Percentiles rank a stretch among this genome's conserved stretches.
Evolutionary conservation across 106 monocot species (phyloP).

Genomic region (Amphibolis antarctica): DNA sequence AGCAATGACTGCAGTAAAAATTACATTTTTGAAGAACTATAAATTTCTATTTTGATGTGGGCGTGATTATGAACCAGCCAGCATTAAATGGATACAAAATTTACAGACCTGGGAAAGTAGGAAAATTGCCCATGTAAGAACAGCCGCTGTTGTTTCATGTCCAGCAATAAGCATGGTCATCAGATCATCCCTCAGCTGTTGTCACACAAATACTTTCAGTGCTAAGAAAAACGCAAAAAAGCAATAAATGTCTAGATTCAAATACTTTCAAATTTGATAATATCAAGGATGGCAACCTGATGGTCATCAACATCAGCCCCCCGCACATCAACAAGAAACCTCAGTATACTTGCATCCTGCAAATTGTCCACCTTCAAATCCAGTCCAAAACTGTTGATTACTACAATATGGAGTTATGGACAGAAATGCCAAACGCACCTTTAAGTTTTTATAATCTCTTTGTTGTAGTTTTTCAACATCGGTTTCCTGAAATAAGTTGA

Average conservation of each 20-base stretch:
- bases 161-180: constrained; percentile 99
- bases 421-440: constrained; percentile 30
- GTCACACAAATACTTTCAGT: background rate
- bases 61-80: background rate
- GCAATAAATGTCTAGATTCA: background rate
- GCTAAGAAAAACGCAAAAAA: background rate
- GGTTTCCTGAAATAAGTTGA: constrained; percentile 51
- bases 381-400: background rate
- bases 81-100: background rate
- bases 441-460: constrained; percentile 77
- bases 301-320: constrained; percentile 94
- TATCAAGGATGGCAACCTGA: constrained; percentile 35
- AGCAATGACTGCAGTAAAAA: background rate
- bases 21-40: background rate
- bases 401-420: background rate
- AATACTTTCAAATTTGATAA: background rate
- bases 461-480: constrained; percentile 97
- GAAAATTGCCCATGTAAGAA: constrained; percentile 92
- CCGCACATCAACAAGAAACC: constrained; percentile 97
- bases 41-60: background rate
- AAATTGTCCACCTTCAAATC: background rate
- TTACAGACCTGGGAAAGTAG: constrained; percentile 74
- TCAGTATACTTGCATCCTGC: constrained; percentile 88
- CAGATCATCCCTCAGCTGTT: constrained; percentile 92
- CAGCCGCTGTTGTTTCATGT: constrained; percentile 99